A percentile compares a stretch with the other conserved stretches of the same genome.
Conservation (phyloP, 768 basidiomycete genomes). For the Boletus coccyginus region DNA sequence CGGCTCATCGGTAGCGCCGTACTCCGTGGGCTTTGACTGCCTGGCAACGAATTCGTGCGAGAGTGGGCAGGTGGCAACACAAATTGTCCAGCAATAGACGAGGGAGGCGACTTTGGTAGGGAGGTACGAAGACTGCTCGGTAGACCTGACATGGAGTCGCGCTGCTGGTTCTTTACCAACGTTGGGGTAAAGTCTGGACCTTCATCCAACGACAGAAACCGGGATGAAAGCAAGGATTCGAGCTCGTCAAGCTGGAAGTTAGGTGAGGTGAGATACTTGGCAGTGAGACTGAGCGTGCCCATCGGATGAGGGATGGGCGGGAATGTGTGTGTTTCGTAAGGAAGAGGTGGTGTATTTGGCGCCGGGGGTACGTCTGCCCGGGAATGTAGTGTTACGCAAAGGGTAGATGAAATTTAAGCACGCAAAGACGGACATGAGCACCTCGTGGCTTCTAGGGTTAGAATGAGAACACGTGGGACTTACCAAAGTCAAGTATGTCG, state of each 20-base stretch:
- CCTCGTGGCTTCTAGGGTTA: conserved; percentile 30
- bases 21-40: conserved; percentile 35
- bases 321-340: conserved; percentile 58
- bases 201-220: conserved; percentile 68
- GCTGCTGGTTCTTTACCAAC: conserved; percentile 59
- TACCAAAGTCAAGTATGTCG: conserved; percentile 38
- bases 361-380: conserved; percentile 39
- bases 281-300: conserved; percentile 60
- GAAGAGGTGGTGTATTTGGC: conserved; percentile 37
- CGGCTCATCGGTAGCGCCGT: conserved; percentile 36
- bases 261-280: conserved; percentile 64
- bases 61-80: conserved; percentile 35
- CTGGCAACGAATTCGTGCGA: conserved; percentile 38
- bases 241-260: conserved; percentile 74
- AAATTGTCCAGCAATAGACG: conserved; percentile 44
- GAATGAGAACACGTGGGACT: conserved; percentile 23
- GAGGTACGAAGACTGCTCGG: conserved; percentile 42
- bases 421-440: conserved; percentile 30
- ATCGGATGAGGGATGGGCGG: conserved; percentile 64
- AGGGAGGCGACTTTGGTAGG: conserved; percentile 46
- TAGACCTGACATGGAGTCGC: conserved; percentile 49
- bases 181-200: conserved; percentile 71
- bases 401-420: conserved; percentile 2
- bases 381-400: conserved; percentile 7
- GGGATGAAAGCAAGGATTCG: conserved; percentile 71